Evolutionary conservation across 805 yeast genomes (phyloP), one percentile per base, ranked within the genome.

Genomic region (Ogataea minuta): DNA sequence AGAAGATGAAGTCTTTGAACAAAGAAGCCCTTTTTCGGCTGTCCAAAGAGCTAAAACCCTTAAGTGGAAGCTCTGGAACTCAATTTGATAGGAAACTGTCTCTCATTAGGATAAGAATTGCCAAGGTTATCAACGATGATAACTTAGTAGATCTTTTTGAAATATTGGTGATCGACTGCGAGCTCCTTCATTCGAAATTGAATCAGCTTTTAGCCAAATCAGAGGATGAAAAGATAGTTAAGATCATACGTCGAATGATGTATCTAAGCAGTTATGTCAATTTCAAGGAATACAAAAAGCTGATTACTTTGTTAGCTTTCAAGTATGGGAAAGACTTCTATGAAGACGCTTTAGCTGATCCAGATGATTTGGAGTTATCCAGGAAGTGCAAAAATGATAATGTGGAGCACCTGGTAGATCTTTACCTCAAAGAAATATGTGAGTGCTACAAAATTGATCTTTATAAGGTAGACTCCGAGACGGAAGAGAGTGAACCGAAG

Each of bases 391-490:
- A 46, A 29, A 56, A 54, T 14, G 60, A 56, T 11, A 54, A 56
- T 21, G 59, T 53, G 27, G 59, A 54, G 10, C 34, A 31, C 4
- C 45, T 60, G 24, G 41, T 54, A 8, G 59, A 52, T 6, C 44
- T 52, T 15, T 60, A 60, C 33, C 24, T 59, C 31, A 49, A 46
- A 13, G 64, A 60, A 34, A 49, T 60, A 4, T 53, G 59, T 33
- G 61, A 53, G 19, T 47, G 54, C 24, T 60, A 59, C 27, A 49
- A 34, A 23, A 58, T 60, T 24, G 60, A 59, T 34, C 30, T 60
- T 6, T 57, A 47, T 17, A 49, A 46, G 4, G 52, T 46, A 31
- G 51, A 32, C 28, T 19, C 21, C 21, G 21, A 19, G 21, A 8
- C 8, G 5, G 21, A 19, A 6, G 8, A 19, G 21, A 5, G 5